Evolutionary conservation across 2,329 filamentous ascomycete species (phyloP).

Genomic region (Clarireedia homoeocarpa): DNA sequence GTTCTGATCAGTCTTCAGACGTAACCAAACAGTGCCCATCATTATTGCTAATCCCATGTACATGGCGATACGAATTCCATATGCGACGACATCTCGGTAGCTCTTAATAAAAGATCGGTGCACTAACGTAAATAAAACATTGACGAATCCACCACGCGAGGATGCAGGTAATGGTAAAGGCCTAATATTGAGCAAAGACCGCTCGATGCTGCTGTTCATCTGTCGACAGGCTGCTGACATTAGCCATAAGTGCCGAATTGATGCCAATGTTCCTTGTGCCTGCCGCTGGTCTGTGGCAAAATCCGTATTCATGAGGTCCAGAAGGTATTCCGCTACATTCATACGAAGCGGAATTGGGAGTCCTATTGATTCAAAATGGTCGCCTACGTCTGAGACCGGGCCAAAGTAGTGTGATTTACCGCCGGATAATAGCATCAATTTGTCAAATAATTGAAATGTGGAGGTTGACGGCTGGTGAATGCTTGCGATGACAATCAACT

Average conservation of each 20-base stretch:
- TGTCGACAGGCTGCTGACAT: constrained; percentile 36
- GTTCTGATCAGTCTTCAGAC: constrained; percentile 57
- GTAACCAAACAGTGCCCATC: constrained; percentile 84
- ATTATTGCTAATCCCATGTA: constrained; percentile 72
- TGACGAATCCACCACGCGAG: constrained; percentile 24
- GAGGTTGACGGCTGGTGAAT: constrained; percentile 81
- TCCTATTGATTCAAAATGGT: constrained; percentile 56
- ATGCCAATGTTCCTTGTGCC: constrained; percentile 40
- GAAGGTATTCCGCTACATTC: constrained; percentile 74
- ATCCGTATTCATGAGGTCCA: constrained; percentile 73
- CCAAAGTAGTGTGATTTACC: constrained; percentile 71
- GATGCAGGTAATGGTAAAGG: constrained; percentile 18
- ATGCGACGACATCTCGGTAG: constrained; percentile 76
- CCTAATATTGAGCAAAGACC: constrained; percentile 10
- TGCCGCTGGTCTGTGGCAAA: constrained; percentile 48
- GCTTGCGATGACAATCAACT: constrained; percentile 71
- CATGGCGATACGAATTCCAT: constrained; percentile 77
- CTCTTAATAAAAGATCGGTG: constrained; percentile 78
- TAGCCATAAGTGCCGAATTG: constrained; percentile 49
- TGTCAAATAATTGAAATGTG: constrained; percentile 75
- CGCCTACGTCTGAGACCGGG: constrained; percentile 44
- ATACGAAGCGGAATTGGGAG: constrained; percentile 58
- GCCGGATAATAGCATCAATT: constrained; percentile 62
- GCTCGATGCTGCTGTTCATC: constrained; percentile 26
- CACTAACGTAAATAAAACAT: constrained; percentile 56